phyloP scores from a whole-genome alignment of 345 rosid genomes.

The Linum tenue region DNA sequence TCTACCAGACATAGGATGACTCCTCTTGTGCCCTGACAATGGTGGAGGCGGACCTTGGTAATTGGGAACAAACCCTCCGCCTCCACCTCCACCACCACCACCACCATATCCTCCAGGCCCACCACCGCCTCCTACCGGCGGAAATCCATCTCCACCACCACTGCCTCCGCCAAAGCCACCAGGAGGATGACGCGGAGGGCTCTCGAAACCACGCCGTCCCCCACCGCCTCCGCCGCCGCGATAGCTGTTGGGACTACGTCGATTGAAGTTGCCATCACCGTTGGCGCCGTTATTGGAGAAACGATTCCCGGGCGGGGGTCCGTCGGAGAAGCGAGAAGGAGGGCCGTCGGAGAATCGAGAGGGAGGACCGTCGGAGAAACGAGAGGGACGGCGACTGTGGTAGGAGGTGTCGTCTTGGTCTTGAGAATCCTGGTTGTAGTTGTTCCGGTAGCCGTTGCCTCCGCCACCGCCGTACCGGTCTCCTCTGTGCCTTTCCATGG shows the following conservation, averaged over 20 bases:
- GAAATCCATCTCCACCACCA: conserved; percentile 30
- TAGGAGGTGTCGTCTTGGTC: conserved; percentile 27
- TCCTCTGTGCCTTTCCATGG: conserved; percentile 69
- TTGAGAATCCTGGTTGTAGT: conserved; percentile 6
- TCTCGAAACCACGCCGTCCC: conserved; percentile 42
- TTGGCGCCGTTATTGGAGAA: conserved; percentile 18
- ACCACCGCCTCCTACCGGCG: conserved; percentile 23
- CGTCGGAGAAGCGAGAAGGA: conserved; percentile 20
- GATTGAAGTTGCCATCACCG: conserved; percentile 25
- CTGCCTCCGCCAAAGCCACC: conserved; percentile 27
- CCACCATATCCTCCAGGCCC: conserved; percentile 18
- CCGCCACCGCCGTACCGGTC: conserved; percentile 47
- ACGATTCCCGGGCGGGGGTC: conserved; percentile 16
- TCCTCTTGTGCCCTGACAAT: conserved; percentile 58
- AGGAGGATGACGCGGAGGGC: conserved; percentile 42
- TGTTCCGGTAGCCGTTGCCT: conserved; percentile 9
- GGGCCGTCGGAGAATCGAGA: conserved; percentile 25
- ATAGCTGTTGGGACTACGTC: conserved; percentile 55
- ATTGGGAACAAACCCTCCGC: conserved; percentile 25
- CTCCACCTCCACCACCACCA: conserved; percentile 19
- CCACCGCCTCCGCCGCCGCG: conserved; percentile 35
- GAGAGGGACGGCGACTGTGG: conserved; percentile 34
- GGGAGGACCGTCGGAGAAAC: conserved; percentile 29
- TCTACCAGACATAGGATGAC: conserved; percentile 36
- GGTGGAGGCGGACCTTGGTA: conserved; percentile 20